Evolutionary conservation across 441 rosid species (phyloP).

Genomic region (Biscutella laevigata): DNA sequence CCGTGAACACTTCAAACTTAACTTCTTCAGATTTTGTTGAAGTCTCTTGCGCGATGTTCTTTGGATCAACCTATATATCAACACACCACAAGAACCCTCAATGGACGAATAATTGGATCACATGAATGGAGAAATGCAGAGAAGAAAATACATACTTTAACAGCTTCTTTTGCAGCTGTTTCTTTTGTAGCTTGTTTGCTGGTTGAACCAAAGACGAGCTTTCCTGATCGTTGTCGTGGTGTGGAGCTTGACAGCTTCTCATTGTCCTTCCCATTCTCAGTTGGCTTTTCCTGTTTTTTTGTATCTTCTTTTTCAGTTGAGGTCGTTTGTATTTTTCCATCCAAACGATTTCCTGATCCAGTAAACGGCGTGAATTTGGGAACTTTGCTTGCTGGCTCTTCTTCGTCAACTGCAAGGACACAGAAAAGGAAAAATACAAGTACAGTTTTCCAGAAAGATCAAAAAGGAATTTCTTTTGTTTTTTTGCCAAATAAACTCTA

Average conservation of each 20-base stretch:
- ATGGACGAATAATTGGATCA: neutral
- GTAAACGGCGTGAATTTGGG: constrained; percentile 44
- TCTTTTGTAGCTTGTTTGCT: constrained; percentile 11
- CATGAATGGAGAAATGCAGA: neutral
- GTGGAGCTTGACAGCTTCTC: constrained; percentile 25
- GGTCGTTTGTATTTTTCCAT: constrained; percentile 34
- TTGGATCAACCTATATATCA: constrained; percentile 24
- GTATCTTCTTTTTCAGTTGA: constrained; percentile 19
- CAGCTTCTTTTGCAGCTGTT: constrained; percentile 14
- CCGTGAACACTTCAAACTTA: constrained; percentile 46
- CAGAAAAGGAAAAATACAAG: neutral
- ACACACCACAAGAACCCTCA: neutral
- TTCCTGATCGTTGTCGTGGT: constrained; percentile 31
- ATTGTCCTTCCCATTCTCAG: constrained; percentile 19
- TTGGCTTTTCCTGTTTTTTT: constrained; percentile 16
- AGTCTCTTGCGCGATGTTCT: constrained; percentile 27
- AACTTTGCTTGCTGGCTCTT: constrained; percentile 34
- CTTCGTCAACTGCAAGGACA: constrained; percentile 33
- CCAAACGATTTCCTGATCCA: constrained; percentile 50
- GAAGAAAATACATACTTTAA: constrained; percentile 27
- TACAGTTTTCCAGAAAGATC: neutral
- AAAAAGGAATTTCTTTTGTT: neutral
- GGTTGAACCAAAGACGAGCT: constrained; percentile 47
- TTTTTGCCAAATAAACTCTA: neutral
- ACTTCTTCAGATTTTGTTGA: constrained; percentile 30